A percentile compares a stretch with the other conserved stretches of the same genome.
Conservation (phyloP, 2,329 filamentous ascomycete species). For the Verticillium tricorpus region DNA sequence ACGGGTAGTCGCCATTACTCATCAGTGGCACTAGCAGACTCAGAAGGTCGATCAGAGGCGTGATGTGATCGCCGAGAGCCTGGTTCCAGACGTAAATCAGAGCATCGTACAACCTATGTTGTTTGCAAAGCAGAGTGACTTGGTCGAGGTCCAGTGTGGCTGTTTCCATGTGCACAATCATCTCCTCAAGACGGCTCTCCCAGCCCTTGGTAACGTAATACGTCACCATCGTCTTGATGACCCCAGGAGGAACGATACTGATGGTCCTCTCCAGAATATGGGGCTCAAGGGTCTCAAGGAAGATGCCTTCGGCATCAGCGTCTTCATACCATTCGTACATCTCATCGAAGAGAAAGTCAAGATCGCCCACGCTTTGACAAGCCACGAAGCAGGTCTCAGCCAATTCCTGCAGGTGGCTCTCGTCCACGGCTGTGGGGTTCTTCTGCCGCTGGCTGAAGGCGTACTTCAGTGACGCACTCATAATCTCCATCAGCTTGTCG, state of each 20-base stretch:
- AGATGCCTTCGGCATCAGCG: conserved; percentile 65
- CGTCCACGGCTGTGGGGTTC: conserved; percentile 38
- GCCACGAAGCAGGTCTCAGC: conserved; percentile 80
- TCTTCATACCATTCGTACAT: conserved; percentile 90
- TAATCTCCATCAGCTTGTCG: conserved; percentile 89
- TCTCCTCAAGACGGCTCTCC: conserved; percentile 79
- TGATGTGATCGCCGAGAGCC: conserved; percentile 83
- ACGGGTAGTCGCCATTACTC: conserved; percentile 47
- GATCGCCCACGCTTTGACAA: conserved; percentile 71
- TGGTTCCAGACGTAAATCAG: conserved; percentile 97
- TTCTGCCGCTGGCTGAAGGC: conserved; percentile 67
- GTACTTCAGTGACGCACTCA: conserved; percentile 85
- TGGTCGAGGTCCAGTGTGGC: conserved; percentile 91
- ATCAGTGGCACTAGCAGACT: conserved; percentile 59
- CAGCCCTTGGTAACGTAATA: conserved; percentile 75
- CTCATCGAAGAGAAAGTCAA: conserved; percentile 84
- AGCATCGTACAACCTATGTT: conserved; percentile 89
- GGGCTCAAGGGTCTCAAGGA: conserved; percentile 83
- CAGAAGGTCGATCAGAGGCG: conserved; percentile 80
- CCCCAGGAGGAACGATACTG: conserved; percentile 69
- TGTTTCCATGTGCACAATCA: conserved; percentile 90
- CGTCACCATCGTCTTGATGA: conserved; percentile 80
- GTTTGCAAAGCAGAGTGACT: conserved; percentile 83
- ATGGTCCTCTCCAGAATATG: conserved; percentile 79
- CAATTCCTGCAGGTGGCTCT: conserved; percentile 67